Evolutionary conservation across 1,284 basidiomycete genomes (phyloP), one percentile per base, ranked within the genome.

Genomic region (Austroboletus sp.): DNA sequence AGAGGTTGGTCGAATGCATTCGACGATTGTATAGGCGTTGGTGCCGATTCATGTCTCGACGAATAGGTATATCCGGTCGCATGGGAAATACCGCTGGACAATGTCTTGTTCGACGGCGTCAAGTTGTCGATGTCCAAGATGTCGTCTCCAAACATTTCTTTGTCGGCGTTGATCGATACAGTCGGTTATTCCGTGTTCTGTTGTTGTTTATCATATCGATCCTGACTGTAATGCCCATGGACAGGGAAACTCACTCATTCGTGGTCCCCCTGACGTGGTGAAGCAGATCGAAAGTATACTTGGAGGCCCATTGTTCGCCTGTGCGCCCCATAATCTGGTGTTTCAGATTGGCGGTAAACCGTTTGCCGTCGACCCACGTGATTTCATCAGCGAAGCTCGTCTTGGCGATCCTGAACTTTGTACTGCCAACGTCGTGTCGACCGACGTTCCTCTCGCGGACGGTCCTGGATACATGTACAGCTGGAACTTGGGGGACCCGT

Each of bases 341-440:
- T 85, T 82, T 62, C 65, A 78, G 52, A 80, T 85, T 41, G 78
- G 75, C 19, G 82, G 82, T 3, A 70, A 69, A 57, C 62, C 73
- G 46, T 85, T 85, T 65, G 73, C 78, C 4, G 71, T 83, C 29
- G 82, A 84, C 58, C 77, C 82, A 23, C 73, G 80, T 30, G 82
- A 85, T 60, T 79, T 85, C 50, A 62, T 75, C 11, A 58, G 64
- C 6, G 73, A 73, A 53, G 60, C 62, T 21, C 59, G 53, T 35
- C 48, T 55, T 1, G 67, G 65, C 23, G 66, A 74, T 46, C 65
- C 72, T 2, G 62, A 63, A 12, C 63, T 62, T 3, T 83, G 80
- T 53, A 53, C 62, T 39, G 66, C 75, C 21, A 78, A 74, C 47
- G 46, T 83, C 34, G 74, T 72, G 1, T 37, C 68, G 4, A 82